phyloP scores from a whole-genome alignment of 2,329 filamentous ascomycete species.

The Pseudogymnoascus sp. region DNA sequence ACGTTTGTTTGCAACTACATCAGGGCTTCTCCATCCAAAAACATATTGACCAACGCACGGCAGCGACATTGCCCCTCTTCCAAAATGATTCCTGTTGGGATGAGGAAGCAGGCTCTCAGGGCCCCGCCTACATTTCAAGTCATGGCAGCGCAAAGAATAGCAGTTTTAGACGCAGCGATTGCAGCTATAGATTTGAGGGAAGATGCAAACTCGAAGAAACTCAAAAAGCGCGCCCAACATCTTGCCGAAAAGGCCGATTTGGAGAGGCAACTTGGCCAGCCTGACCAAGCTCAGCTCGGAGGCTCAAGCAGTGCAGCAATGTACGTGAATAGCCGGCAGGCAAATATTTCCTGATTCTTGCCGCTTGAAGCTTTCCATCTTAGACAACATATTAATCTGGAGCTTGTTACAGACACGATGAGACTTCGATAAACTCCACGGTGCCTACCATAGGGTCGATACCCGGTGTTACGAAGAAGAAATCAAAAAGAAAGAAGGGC shows the following conservation, averaged over 20 bases:
- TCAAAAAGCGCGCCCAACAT: background rate
- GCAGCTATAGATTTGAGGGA: background rate
- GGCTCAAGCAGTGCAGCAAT: background rate
- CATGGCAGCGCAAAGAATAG: background rate
- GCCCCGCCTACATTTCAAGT: background rate
- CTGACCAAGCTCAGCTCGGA: background rate
- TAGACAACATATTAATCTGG: background rate
- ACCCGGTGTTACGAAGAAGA: background rate
- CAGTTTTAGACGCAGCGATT: background rate
- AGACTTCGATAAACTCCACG: background rate
- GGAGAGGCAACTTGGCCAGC: background rate
- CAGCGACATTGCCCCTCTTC: background rate
- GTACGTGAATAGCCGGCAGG: background rate
- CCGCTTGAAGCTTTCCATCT: background rate
- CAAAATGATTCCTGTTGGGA: constrained; percentile 4
- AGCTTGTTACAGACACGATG: background rate
- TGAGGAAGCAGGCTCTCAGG: background rate
- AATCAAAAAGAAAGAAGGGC: background rate
- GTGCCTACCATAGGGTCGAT: background rate
- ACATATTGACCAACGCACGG: background rate
- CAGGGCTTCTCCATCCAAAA: background rate
- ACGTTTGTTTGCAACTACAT: background rate
- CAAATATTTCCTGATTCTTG: background rate
- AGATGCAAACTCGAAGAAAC: background rate
- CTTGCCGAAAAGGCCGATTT: constrained; percentile 4